Evolutionary conservation across 106 monocot genomes (phyloP), one percentile per base, ranked within the genome.

Genomic region (Dendrobium huoshanense): DNA sequence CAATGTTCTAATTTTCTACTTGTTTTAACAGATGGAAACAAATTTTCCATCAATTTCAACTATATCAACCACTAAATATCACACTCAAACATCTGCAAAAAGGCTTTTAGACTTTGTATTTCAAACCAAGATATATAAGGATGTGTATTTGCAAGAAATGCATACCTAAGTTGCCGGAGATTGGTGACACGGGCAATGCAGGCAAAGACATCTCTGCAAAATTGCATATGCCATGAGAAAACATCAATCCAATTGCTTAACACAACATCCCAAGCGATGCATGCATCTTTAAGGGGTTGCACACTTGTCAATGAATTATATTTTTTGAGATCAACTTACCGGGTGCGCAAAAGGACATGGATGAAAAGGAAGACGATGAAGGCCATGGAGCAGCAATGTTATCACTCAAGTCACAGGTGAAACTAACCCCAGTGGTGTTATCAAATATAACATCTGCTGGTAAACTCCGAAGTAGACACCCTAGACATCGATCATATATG

Each of bases 301-400:
- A 16, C n/a, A 42, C n/a, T 78, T 7, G 1, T 58, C 70, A 70
- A 78, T 31, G 44, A 75, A 41, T 8, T 7, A 79, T 9, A 77
- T 54, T 44, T 55, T 54, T 18, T 33, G 41, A 22, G 43, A 83
- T 8, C 44, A 76, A 49, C 73, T 65, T n/a, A 91, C 98, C 98
- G 73, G 98, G 98, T 10, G 98, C 95, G 78, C 98, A 99, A 77
- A 99, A 90, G 6, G 98, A 93, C 78, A 99, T 82, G 54, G 95
- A 89, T 80, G 92, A 89, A 55, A 95, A 42, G 41, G 95, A 92
- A n/a, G 98, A 94, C 42, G 98, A 99, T 37, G 95, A 99, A 67
- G 98, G 98, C 98, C 98, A 99, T 78, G 98, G 98, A 41, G 98
- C 98, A 73, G 91, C 91, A 81, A 99, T 99, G 80, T 99, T 99